Conservation (phyloP, 2,329 filamentous ascomycete genomes). For the Trichoderma arundinaceum region DNA sequence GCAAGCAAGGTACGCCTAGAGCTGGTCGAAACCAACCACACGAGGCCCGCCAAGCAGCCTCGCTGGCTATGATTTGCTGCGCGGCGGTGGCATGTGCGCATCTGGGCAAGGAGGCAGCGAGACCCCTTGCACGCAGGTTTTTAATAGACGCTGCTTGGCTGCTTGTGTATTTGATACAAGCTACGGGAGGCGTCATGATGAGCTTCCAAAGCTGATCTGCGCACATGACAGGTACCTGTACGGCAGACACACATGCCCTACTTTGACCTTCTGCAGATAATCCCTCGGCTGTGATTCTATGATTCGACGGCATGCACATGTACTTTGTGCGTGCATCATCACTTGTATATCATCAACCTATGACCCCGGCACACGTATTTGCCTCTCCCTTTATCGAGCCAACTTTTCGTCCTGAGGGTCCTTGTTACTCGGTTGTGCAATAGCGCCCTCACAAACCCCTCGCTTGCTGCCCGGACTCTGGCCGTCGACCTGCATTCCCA, state of each 20-base stretch:
- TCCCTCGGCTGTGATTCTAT: conserved; percentile 30
- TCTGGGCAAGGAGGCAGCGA: conserved; percentile 1
- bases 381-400: conserved; percentile 14
- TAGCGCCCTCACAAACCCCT: conserved; percentile 13
- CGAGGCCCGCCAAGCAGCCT: neutral
- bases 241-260: conserved; percentile 16
- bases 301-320: conserved; percentile 4
- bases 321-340: neutral
- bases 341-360: conserved; percentile 13
- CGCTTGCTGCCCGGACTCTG: too few relatives aligned
- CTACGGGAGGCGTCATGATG: conserved; percentile 6
- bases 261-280: neutral
- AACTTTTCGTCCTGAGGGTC: neutral
- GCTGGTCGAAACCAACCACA: conserved; percentile 3
- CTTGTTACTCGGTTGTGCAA: conserved; percentile 10
- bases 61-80: conserved; percentile 15
- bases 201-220: neutral
- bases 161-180: conserved; percentile 3
- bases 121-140: conserved; percentile 8
- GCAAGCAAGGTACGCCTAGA: conserved; percentile 26
- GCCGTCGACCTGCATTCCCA: conserved; percentile 12
- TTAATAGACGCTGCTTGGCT: neutral
- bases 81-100: conserved; percentile 13
- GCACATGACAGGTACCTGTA: conserved; percentile 27
- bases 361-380: conserved; percentile 6